Evolutionary conservation across 371 early-diverging fungal species (phyloP).

Genomic region (Capniomyces stellatus): DNA sequence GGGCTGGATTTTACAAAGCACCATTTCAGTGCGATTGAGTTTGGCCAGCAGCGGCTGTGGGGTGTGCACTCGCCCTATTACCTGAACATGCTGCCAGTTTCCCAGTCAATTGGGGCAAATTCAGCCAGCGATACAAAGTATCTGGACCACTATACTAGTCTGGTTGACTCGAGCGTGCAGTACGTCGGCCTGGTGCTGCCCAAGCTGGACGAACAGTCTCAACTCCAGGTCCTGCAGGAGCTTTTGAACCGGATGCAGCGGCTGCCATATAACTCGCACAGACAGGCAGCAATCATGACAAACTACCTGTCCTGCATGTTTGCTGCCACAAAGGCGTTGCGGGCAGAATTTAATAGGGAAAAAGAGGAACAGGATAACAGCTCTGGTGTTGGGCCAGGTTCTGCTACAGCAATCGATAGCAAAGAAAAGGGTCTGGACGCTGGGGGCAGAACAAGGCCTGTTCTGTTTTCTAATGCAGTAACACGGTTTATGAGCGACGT

Average conservation of each 20-base stretch:
- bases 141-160: constrained; percentile 5
- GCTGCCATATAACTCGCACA: constrained; percentile 45
- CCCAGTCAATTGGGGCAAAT: background rate
- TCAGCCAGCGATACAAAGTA: background rate
- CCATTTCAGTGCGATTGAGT: constrained; percentile 9
- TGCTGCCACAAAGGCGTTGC: constrained; percentile 1
- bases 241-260: constrained; percentile 44
- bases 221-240: constrained; percentile 57
- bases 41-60: background rate
- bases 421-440: background rate
- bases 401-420: background rate
- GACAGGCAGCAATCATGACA: constrained; percentile 54
- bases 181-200: constrained; percentile 56
- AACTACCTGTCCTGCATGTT: constrained; percentile 54
- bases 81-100: background rate
- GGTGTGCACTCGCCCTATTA: background rate
- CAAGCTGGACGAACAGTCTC: constrained; percentile 37
- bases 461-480: constrained; percentile 8
- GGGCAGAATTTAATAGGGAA: background rate
- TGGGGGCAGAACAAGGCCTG: background rate
- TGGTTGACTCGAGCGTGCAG: constrained; percentile 45
- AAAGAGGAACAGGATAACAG: background rate
- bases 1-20: constrained; percentile 6
- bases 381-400: background rate
- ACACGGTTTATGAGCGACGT: constrained; percentile 16